These are phyloP conservation scores for Tulasnella sp. DNA, from an alignment of 768 basidiomycete genomes.

Conservation along the genomic window DNA sequence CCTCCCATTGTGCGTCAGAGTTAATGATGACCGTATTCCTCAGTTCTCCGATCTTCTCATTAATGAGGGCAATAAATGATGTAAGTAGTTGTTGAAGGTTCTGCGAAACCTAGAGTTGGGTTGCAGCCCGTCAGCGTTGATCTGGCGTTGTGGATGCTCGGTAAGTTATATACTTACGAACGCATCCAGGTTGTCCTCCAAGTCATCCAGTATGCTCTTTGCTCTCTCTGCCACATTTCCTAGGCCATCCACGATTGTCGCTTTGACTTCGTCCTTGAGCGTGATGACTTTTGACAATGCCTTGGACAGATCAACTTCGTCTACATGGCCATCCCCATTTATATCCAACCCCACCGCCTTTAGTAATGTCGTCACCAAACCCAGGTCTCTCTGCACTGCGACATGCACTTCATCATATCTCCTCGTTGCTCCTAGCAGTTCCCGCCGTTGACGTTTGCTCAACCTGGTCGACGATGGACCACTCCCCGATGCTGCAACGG, in stretches of 20 bases:
- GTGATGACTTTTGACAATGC: not conserved
- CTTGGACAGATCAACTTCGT: not conserved
- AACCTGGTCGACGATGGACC: not conserved
- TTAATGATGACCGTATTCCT: constrained; percentile 15
- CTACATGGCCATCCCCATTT: not conserved
- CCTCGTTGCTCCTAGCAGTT: not conserved
- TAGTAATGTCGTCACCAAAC: not conserved
- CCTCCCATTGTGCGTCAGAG: constrained; percentile 19
- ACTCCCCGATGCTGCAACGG: not conserved
- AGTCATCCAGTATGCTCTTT: not conserved
- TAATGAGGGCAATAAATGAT: constrained; percentile 2
- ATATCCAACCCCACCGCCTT: not conserved
- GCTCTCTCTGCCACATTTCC: not conserved
- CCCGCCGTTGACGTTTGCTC: not conserved
- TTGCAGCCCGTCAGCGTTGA: not conserved
- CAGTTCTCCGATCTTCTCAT: not conserved
- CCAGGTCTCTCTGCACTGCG: not conserved
- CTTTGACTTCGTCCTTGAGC: constrained; percentile 11
- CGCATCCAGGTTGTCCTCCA: constrained; percentile 13
- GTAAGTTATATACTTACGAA: constrained; percentile 6
- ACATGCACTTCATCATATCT: not conserved
- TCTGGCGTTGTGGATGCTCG: not conserved
- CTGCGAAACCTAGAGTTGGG: not conserved
- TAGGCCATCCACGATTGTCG: not conserved
- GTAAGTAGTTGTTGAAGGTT: constrained; percentile 15